Percentiles rank a stretch among this genome's conserved stretches.
phyloP scores from a whole-genome alignment of 1,139 yeast species.

The Lodderomyces jiufengensis region DNA sequence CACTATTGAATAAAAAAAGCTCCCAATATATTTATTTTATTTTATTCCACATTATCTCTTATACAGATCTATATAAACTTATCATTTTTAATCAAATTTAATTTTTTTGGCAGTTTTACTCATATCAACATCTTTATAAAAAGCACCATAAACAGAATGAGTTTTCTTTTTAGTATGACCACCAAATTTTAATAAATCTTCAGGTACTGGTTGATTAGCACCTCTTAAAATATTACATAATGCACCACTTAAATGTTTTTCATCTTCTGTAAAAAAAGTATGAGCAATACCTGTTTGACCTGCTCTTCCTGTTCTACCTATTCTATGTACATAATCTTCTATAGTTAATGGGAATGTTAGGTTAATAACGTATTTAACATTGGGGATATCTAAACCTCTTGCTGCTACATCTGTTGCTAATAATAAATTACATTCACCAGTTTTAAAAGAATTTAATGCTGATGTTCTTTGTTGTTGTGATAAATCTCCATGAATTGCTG shows the following conservation, averaged over 20 bases:
- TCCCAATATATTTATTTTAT: too few species aligned
- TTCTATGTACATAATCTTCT: conserved; percentile 97
- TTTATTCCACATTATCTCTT: too few species aligned
- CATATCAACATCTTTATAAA: conserved; percentile 88
- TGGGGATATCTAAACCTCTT: conserved; percentile 96
- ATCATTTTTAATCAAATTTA: conserved; percentile 53
- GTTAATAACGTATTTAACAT: conserved; percentile 93
- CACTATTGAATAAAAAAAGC: too few species aligned
- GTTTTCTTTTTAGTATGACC: conserved; percentile 97
- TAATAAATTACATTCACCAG: conserved; percentile 70
- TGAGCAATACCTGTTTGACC: conserved; percentile 94
- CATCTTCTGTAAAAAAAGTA: conserved; percentile 94
- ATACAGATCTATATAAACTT: too few species aligned
- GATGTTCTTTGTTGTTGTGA: conserved; percentile 88
- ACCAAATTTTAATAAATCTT: conserved; percentile 89
- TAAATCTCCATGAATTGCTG: conserved; percentile 95
- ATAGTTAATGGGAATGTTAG: conserved; percentile 96
- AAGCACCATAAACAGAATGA: conserved; percentile 95
- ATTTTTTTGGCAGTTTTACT: conserved; percentile 87
- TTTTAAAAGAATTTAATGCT: conserved; percentile 82
- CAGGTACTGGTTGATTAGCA: conserved; percentile 96
- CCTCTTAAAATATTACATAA: conserved; percentile 87
- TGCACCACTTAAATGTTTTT: conserved; percentile 95
- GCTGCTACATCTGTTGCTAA: conserved; percentile 99
- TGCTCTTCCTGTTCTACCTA: conserved; percentile 98